Conservation (phyloP, 371 early-diverging fungal genomes). For the Mucor racemosus region DNA sequence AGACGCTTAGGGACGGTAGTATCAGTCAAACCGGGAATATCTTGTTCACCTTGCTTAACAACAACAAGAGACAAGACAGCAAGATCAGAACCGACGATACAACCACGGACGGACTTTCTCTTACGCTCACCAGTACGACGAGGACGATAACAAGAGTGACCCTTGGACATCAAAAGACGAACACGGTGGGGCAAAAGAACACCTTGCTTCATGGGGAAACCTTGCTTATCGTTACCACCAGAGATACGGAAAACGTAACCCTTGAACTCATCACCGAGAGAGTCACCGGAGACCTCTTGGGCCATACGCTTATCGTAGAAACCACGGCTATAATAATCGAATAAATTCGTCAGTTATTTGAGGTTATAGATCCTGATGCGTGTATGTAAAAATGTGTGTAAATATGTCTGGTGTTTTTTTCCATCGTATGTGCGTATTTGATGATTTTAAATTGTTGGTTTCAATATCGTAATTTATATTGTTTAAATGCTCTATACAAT, state of each 20-base stretch:
- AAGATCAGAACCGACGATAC: slow-evolving; percentile 97
- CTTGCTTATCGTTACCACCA: slow-evolving; percentile 99
- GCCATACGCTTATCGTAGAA: slow-evolving; percentile 99
- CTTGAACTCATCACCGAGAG: slow-evolving; percentile 98
- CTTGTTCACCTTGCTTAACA: slow-evolving; percentile 96
- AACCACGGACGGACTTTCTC: slow-evolving; percentile 99
- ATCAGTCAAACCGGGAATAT: slow-evolving; percentile 98
- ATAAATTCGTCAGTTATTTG: not conserved
- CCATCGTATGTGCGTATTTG: not conserved
- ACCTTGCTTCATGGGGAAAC: slow-evolving; percentile 98
- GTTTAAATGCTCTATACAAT: not conserved
- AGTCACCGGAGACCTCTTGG: slow-evolving; percentile 95
- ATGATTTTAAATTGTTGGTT: no score
- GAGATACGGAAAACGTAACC: slow-evolving; percentile 99
- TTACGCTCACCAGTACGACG: slow-evolving; percentile 98
- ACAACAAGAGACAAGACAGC: slow-evolving; percentile 94
- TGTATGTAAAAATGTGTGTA: not conserved
- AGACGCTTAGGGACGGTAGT: slow-evolving; percentile 91
- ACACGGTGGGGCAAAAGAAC: slow-evolving; percentile 95
- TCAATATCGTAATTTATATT: not conserved
- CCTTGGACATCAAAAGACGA: slow-evolving; percentile 94
- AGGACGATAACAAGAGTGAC: slow-evolving; percentile 99
- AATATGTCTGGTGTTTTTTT: not conserved
- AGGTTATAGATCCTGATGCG: not conserved
- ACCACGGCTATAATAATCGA: slow-evolving; percentile 71